These are phyloP conservation scores for Alternaria sp. DNA, from an alignment of 2,329 filamentous ascomycete genomes.

Conservation along the genomic window DNA sequence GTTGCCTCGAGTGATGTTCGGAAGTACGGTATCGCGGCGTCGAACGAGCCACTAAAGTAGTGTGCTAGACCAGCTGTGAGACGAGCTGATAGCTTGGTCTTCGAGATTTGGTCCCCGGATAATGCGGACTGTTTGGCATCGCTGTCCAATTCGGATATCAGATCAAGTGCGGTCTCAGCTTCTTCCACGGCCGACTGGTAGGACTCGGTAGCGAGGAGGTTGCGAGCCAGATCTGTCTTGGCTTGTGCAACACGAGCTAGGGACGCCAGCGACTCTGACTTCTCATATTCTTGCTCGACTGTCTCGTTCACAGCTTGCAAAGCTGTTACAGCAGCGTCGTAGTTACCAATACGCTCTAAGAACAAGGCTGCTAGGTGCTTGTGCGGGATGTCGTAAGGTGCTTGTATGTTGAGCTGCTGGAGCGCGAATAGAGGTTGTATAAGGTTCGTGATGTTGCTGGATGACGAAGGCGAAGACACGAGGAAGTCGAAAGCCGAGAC, in stretches of 20 bases:
- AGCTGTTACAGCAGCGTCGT: slow-evolving; percentile 65
- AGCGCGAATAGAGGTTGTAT: slow-evolving; percentile 90
- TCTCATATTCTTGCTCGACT: slow-evolving; percentile 84
- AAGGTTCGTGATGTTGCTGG: slow-evolving; percentile 64
- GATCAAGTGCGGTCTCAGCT: slow-evolving; percentile 78
- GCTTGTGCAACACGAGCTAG: slow-evolving; percentile 80
- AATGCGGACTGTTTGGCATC: slow-evolving; percentile 58
- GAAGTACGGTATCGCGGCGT: slow-evolving; percentile 79
- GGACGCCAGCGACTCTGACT: slow-evolving; percentile 75
- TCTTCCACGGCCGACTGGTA: slow-evolving; percentile 76
- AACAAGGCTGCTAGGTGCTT: slow-evolving; percentile 81
- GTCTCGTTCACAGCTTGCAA: slow-evolving; percentile 71
- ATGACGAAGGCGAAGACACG: slow-evolving; percentile 60
- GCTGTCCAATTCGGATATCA: slow-evolving; percentile 72
- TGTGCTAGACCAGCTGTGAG: slow-evolving; percentile 84
- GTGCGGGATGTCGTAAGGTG: slow-evolving; percentile 72
- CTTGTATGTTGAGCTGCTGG: slow-evolving; percentile 76
- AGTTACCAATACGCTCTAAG: slow-evolving; percentile 78
- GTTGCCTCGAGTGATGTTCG: slow-evolving; percentile 80
- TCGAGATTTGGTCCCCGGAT: slow-evolving; percentile 67
- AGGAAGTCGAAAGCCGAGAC: slow-evolving; percentile 84
- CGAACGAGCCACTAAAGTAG: slow-evolving; percentile 71
- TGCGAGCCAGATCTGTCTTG: slow-evolving; percentile 86
- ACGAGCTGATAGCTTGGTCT: slow-evolving; percentile 80
- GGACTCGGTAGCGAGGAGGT: slow-evolving; percentile 71